Conservation (phyloP, 768 basidiomycete species). For the Naematelia aurantialba region DNA sequence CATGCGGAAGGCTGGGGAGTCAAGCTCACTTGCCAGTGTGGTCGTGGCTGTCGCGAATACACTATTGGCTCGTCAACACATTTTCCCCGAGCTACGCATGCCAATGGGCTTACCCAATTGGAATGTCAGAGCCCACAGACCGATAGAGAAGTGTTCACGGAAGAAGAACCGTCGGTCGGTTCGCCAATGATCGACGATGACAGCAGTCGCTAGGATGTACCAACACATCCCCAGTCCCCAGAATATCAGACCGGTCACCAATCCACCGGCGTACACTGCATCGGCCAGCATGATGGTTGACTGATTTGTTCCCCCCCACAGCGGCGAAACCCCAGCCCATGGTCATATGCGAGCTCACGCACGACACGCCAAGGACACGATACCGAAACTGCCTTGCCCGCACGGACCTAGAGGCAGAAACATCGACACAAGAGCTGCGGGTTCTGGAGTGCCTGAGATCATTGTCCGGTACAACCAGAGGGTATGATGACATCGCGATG, state of each 20-base stretch:
- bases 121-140: slow-evolving; percentile 43
- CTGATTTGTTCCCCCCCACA: not conserved
- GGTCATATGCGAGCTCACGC: slow-evolving; percentile 21
- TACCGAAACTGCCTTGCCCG: slow-evolving; percentile 59
- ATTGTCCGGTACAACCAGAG: slow-evolving; percentile 63
- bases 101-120: slow-evolving; percentile 34
- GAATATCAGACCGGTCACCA: slow-evolving; percentile 36
- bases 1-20: slow-evolving; percentile 41
- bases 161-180: slow-evolving; percentile 22
- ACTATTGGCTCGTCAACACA: not conserved
- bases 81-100: not conserved
- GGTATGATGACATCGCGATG: slow-evolving; percentile 64
- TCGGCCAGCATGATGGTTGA: slow-evolving; percentile 21
- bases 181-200: slow-evolving; percentile 24
- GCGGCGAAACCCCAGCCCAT: slow-evolving; percentile 12
- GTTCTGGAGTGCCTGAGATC: slow-evolving; percentile 35
- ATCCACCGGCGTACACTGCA: slow-evolving; percentile 31
- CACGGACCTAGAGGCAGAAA: slow-evolving; percentile 74
- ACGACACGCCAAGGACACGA: slow-evolving; percentile 35
- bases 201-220: slow-evolving; percentile 38
- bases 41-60: slow-evolving; percentile 38
- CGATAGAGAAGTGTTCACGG: slow-evolving; percentile 23
- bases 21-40: slow-evolving; percentile 38
- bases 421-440: slow-evolving; percentile 47
- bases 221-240: slow-evolving; percentile 48